A percentile compares a stretch with the other conserved stretches of the same genome.
phyloP scores from a whole-genome alignment of 2,329 filamentous ascomycete genomes.

The Aspergillus tubingensis region DNA sequence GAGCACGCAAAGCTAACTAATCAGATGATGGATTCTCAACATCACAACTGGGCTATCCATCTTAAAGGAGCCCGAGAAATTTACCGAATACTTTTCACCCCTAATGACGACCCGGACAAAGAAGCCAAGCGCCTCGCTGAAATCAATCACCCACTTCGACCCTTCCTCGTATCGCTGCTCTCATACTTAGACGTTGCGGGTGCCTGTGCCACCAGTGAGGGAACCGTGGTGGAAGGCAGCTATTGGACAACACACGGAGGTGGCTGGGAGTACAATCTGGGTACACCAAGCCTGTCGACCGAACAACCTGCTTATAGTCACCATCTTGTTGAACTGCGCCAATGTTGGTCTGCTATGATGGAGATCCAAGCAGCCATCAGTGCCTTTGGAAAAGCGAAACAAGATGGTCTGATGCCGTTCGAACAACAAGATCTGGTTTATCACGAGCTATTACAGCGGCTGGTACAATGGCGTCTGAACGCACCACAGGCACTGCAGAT shows the following conservation, averaged over 20 bases:
- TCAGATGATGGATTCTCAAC: conserved; percentile 43
- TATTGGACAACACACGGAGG: conserved; percentile 44
- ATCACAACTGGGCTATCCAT: conserved; percentile 43
- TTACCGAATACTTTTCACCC: conserved; percentile 36
- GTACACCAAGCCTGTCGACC: conserved; percentile 32
- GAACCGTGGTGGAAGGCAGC: conserved; percentile 40
- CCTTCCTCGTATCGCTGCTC: conserved; percentile 43
- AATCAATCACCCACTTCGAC: conserved; percentile 36
- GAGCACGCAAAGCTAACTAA: conserved; percentile 2
- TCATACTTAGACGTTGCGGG: conserved; percentile 45
- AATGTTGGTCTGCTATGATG: conserved; percentile 38
- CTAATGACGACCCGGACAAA: conserved; percentile 25
- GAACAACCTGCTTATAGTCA: conserved; percentile 24
- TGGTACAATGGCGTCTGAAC: conserved; percentile 34
- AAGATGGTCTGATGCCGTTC: conserved; percentile 27
- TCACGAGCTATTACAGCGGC: conserved; percentile 29
- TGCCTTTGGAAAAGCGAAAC: conserved; percentile 35
- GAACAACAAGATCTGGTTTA: conserved; percentile 35
- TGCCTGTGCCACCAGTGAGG: conserved; percentile 41
- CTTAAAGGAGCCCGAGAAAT: conserved; percentile 44
- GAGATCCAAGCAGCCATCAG: conserved; percentile 37
- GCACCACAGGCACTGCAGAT: conserved; percentile 31
- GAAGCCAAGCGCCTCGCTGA: conserved; percentile 33
- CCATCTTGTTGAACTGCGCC: conserved; percentile 30
- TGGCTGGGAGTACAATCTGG: conserved; percentile 42